Evolutionary conservation across 2,329 filamentous ascomycete genomes (phyloP), one percentile per base, ranked within the genome.

Genomic region (Leptographium radiaticola): DNA sequence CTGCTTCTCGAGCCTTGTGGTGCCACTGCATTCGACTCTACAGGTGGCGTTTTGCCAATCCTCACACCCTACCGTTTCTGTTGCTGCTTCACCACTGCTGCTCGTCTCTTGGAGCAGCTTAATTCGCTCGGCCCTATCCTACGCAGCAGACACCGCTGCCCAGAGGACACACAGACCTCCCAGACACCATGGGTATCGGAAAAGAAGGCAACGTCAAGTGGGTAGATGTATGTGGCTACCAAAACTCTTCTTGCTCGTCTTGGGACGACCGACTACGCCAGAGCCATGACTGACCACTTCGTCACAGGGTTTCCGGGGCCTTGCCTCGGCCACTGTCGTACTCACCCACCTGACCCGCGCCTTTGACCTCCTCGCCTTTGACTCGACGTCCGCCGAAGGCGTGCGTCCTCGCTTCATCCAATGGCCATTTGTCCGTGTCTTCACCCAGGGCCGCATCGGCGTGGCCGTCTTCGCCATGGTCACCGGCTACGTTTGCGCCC

Each of bases 391-490:
- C 38, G 65, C 64, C n/a, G 67, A 74, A 49, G 70, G 70, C 33
- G 66, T 67, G 3, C 61, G 68, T 1, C 73, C 76, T 6, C 70
- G 71, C 49, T 58, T 80, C 34, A 71, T 81, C 56, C 80, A 84
- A 64, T 70, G 73, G 43, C 80, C 80, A 15, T 76, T 79, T 60
- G 67, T 83, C 55, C 76, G 80, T 54, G 73, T 84, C 49, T 68
- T 77, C 42, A 70, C 76, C 50, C 79, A 81, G 61, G 80, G 82
- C 25, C 75, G 83, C 16, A 77, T 80, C 47, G 83, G 81, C 65
- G 82, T 85, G 2, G 76, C 80, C 15, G 79, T 84, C 58, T 84
- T 85, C 66, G 76, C 82, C 61, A 71, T 85, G 48, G 78, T 83
- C 42, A 80, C 80, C 25, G 80, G 80, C 54, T 83, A 81, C 60